These are phyloP conservation scores for Zizania palustris DNA, from an alignment of 202 grass and related monocot genomes.

Conservation along the genomic window DNA sequence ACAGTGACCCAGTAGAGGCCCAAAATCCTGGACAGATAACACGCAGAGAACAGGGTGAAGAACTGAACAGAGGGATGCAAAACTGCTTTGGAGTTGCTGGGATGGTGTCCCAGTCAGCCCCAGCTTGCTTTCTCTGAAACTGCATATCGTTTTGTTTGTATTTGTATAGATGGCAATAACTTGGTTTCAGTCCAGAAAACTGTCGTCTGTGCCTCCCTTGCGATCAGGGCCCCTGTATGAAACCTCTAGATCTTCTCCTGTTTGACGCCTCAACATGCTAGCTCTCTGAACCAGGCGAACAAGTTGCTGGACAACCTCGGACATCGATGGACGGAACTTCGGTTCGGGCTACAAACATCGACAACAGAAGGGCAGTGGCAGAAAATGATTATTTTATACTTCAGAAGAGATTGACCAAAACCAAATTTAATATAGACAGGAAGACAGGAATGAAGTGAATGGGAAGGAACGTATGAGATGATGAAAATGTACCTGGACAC, in stretches of 20 bases:
- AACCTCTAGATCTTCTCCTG: constrained; percentile 67
- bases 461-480: background rate
- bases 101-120: background rate
- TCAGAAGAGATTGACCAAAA: background rate
- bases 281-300: constrained; percentile 90
- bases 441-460: background rate
- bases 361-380: background rate
- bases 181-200: constrained; percentile 15
- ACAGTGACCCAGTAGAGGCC: no score
- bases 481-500: constrained; percentile 68
- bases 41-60: background rate
- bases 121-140: constrained; percentile 1
- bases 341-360: constrained; percentile 65
- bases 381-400: background rate
- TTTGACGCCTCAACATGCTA: constrained; percentile 58
- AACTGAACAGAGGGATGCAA: background rate
- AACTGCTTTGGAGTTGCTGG: background rate
- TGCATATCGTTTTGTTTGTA: background rate
- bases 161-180: background rate
- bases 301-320: constrained; percentile 92
- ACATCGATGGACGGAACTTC: constrained; percentile 95
- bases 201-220: constrained; percentile 30
- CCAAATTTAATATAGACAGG: background rate
- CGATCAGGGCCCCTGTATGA: constrained; percentile 70
- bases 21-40: background rate